Conservation (phyloP, 345 rosid genomes). For the Euphorbia pulcherrima region DNA sequence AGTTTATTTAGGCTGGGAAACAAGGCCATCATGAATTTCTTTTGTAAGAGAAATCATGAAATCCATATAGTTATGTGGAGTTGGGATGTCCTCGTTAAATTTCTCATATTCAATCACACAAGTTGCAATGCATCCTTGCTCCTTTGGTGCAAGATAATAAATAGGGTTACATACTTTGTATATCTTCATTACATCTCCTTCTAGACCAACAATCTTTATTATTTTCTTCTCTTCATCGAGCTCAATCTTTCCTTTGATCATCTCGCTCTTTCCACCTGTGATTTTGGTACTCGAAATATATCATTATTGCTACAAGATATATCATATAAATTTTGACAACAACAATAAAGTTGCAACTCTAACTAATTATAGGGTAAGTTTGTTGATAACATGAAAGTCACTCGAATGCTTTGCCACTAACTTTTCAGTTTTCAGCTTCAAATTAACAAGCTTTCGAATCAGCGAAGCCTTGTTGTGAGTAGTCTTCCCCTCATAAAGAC, state of each 20-base stretch:
- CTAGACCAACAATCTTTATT: constrained; percentile 19
- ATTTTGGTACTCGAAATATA: neutral
- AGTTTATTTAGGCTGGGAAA: neutral
- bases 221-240: constrained; percentile 23
- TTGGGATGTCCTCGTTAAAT: constrained; percentile 15
- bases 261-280: constrained; percentile 30
- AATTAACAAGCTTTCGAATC: no score
- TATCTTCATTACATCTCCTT: constrained; percentile 31
- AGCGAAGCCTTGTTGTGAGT: no score
- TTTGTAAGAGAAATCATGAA: constrained; percentile 3
- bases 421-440: no score
- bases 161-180: constrained; percentile 26
- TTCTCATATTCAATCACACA: constrained; percentile 31
- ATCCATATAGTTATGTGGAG: constrained; percentile 24
- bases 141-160: neutral
- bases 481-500: no score
- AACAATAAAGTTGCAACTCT: no score
- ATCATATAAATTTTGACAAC: neutral
- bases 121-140: neutral
- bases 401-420: no score
- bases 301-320: neutral
- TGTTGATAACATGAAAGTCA: no score
- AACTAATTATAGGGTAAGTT: no score
- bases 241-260: constrained; percentile 25
- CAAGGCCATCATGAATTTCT: constrained; percentile 20